These are phyloP conservation scores for Penicillium sp. DNA, from an alignment of 2,329 filamentous ascomycete genomes.

Conservation along the genomic window DNA sequence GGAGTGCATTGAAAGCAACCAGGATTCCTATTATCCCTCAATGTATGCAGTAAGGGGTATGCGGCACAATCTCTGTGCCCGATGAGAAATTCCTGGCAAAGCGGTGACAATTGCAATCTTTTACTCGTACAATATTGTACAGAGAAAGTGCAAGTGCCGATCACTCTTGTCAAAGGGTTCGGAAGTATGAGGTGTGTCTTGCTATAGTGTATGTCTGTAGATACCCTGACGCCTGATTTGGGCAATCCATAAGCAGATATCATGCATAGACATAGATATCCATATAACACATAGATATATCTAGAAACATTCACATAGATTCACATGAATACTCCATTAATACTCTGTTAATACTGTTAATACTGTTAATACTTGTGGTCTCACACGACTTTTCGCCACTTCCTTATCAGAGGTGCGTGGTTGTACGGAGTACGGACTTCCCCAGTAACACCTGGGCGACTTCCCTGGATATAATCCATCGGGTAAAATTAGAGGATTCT, in stretches of 20 bases:
- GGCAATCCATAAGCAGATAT: background rate
- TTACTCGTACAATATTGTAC: background rate
- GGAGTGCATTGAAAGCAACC: background rate
- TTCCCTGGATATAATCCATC: background rate
- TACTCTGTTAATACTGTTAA: background rate
- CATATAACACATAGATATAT: background rate
- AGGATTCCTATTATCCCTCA: background rate
- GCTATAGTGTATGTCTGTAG: background rate
- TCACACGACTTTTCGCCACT: background rate
- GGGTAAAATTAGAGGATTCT: background rate
- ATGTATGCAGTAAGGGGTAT: background rate
- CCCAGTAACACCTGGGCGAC: background rate
- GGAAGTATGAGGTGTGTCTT: background rate
- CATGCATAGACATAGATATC: background rate
- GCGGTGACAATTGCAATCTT: background rate
- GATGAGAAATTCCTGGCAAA: background rate
- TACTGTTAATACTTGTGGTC: background rate
- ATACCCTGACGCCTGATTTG: background rate
- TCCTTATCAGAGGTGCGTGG: constrained; percentile 3
- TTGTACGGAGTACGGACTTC: background rate
- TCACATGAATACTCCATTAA: no score
- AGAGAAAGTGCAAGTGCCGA: background rate
- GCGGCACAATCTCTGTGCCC: background rate
- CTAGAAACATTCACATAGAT: background rate
- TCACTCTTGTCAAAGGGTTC: background rate